These are phyloP conservation scores for Orbilia oligospora DNA, from an alignment of 2,329 filamentous ascomycete genomes.

Conservation along the genomic window DNA sequence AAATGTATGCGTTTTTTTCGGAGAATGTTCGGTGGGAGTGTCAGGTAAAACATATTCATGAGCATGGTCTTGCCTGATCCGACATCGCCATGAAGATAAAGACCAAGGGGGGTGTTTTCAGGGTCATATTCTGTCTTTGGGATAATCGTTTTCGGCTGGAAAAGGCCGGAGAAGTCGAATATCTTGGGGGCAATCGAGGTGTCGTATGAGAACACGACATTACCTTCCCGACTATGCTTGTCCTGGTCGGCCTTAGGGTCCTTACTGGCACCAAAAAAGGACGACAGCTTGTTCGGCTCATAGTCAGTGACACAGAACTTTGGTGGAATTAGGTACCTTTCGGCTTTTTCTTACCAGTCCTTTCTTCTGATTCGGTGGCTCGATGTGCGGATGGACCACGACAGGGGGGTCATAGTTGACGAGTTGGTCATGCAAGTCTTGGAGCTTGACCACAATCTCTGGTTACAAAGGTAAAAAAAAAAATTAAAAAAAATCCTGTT, in stretches of 20 bases:
- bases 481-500: slow-evolving; percentile 38
- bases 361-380: slow-evolving; percentile 69
- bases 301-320: neutral
- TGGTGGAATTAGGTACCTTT: neutral
- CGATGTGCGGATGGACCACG: slow-evolving; percentile 82
- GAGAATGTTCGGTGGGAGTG: slow-evolving; percentile 95
- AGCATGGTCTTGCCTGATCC: slow-evolving; percentile 99
- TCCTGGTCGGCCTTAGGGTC: slow-evolving; percentile 69
- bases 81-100: slow-evolving; percentile 97
- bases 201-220: slow-evolving; percentile 69
- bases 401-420: slow-evolving; percentile 79
- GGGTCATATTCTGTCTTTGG: slow-evolving; percentile 67
- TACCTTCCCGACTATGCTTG: slow-evolving; percentile 68
- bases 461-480: slow-evolving; percentile 6
- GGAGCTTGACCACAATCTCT: slow-evolving; percentile 90
- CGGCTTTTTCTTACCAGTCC: neutral
- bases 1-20: slow-evolving; percentile 96
- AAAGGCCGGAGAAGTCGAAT: slow-evolving; percentile 54
- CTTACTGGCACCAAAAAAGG: slow-evolving; percentile 76
- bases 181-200: slow-evolving; percentile 59
- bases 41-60: slow-evolving; percentile 94
- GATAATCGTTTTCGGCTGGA: slow-evolving; percentile 33
- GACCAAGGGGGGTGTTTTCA: slow-evolving; percentile 82
- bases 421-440: slow-evolving; percentile 89
- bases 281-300: slow-evolving; percentile 63